phyloP scores from a whole-genome alignment of 2,329 filamentous ascomycete genomes.

The Alternaria gansuensis region DNA sequence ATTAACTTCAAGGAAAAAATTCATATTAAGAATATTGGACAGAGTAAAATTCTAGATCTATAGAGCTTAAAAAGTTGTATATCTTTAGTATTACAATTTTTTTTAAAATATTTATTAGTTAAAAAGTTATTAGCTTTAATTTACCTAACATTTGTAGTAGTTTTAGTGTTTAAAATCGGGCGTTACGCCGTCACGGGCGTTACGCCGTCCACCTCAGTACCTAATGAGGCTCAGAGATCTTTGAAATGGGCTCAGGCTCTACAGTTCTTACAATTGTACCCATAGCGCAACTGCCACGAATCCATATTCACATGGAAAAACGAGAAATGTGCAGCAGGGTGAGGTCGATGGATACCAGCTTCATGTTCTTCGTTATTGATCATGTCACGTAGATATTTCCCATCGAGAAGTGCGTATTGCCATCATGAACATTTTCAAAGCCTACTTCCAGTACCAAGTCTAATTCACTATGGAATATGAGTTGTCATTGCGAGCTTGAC shows the following conservation, averaged over 20 bases:
- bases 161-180: no score
- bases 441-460: not conserved
- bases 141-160: no score
- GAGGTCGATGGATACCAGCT: no score
- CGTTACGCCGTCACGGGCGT: not conserved
- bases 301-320: not conserved
- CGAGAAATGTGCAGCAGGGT: not conserved
- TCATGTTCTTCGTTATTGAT: not conserved
- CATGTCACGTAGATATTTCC: not conserved
- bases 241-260: not conserved
- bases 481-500: conserved; percentile 16
- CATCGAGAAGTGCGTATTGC: no score
- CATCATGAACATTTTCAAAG: not conserved
- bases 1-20: no score
- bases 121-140: no score
- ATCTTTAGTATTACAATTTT: no score
- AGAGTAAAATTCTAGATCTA: no score
- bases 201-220: not conserved
- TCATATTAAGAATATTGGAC: no score
- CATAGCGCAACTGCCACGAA: not conserved
- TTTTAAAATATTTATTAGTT: no score
- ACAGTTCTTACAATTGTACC: rapidly evolving
- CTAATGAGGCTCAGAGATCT: no score
- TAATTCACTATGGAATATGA: not conserved
- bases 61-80: no score